Conservation (phyloP, 2,329 filamentous ascomycete genomes). For the Dactylella cylindrospora region DNA sequence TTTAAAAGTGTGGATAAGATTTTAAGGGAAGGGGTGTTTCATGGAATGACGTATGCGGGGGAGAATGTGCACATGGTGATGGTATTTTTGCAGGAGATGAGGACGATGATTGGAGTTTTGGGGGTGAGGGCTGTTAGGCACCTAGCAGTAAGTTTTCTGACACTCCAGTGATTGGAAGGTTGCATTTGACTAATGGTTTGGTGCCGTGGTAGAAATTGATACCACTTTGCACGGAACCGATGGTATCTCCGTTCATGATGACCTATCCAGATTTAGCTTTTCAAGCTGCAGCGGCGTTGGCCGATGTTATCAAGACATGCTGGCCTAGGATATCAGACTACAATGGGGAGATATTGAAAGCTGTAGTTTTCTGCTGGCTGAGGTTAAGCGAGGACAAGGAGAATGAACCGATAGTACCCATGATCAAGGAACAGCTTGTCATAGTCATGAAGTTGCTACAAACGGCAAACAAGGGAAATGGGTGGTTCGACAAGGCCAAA, state of each 20-base stretch:
- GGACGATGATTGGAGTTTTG: slow-evolving; percentile 15
- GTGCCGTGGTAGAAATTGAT: slow-evolving; percentile 33
- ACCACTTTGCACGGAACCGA: slow-evolving; percentile 39
- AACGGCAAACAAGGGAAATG: slow-evolving; percentile 3
- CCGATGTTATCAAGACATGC: slow-evolving; percentile 35
- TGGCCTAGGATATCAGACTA: slow-evolving; percentile 45
- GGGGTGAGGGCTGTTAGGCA: slow-evolving; percentile 45
- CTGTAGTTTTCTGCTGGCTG: slow-evolving; percentile 45
- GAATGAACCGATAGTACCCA: slow-evolving; percentile 7
- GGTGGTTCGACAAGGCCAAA: slow-evolving; percentile 19
- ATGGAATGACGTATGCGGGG: slow-evolving; percentile 46
- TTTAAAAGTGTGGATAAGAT: slow-evolving; percentile 44
- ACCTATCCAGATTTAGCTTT: slow-evolving; percentile 30
- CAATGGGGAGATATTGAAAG: slow-evolving; percentile 45
- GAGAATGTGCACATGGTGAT: slow-evolving; percentile 45
- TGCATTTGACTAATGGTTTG: neutral
- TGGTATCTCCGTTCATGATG: slow-evolving; percentile 46
- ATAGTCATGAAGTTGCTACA: slow-evolving; percentile 23
- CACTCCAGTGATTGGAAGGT: neutral
- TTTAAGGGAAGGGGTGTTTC: slow-evolving; percentile 44
- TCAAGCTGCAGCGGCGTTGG: slow-evolving; percentile 24
- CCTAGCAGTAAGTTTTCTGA: slow-evolving; percentile 34
- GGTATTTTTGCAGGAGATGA: slow-evolving; percentile 31
- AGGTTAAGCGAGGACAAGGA: slow-evolving; percentile 32
- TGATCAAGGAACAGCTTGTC: slow-evolving; percentile 18